Conservation (phyloP, 257 asterid genomes). For the Rehmannia glutinosa region DNA sequence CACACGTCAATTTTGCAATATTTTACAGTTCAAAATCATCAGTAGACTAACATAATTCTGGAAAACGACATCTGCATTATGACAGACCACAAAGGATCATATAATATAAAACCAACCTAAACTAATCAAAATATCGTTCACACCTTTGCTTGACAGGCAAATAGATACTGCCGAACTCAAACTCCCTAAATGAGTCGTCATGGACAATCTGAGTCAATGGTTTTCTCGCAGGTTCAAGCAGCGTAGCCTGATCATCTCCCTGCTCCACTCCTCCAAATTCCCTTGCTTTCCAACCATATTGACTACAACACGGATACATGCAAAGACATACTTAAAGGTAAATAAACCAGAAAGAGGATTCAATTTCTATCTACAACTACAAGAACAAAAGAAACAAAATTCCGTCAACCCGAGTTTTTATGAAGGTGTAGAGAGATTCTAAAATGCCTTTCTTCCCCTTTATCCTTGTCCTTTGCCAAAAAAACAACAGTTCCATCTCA, state of each 20-base stretch:
- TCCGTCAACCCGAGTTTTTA: conserved; percentile 4
- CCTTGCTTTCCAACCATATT: conserved; percentile 64
- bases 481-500: conserved; percentile 6
- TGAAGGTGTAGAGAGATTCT: background rate
- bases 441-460: background rate
- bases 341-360: background rate
- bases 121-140: conserved; percentile 24
- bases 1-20: background rate
- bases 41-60: conserved; percentile 3
- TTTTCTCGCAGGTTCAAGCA: conserved; percentile 74
- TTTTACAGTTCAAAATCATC: conserved; percentile 11
- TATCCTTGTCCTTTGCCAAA: background rate
- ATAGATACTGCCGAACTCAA: conserved; percentile 97
- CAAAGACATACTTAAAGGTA: conserved; percentile 16
- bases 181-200: conserved; percentile 93
- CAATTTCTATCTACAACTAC: conserved; percentile 3
- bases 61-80: background rate
- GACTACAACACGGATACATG: conserved; percentile 40
- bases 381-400: background rate
- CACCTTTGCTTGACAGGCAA: conserved; percentile 99
- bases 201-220: conserved; percentile 76
- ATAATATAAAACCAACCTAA: conserved; percentile 26
- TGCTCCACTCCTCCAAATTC: conserved; percentile 91
- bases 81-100: conserved; percentile 3
- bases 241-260: conserved; percentile 87